Base-by-base conservation (phyloP, 305 asterid species). In the Plantago lanceolata region DNA sequence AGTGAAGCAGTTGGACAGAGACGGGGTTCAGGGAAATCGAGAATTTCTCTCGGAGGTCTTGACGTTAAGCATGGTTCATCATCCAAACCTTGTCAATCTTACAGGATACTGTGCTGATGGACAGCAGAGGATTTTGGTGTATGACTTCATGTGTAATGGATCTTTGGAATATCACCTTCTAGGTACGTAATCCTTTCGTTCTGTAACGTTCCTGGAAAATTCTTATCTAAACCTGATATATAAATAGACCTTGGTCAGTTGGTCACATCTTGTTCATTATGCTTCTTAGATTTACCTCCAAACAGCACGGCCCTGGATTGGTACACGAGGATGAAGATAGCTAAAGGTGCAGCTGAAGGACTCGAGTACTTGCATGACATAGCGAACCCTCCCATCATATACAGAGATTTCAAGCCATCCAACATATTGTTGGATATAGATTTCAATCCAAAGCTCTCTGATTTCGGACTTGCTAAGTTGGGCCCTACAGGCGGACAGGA, bases 41-140 rank as follows among this genome's bases (percentile, higher is more conserved):
- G 89, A 83, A 70, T 83, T 83, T 57, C 79, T 81, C 2, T 78
- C 84, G 21, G 89, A 80, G 71, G 84, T 83, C 29, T 51, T 83
- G 64, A 80, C 78, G 12, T 40, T 83, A 48, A 80, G 84, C 71
- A 79, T 76, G 44, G 76, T 76, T 64, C 69, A 66, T 65, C 85
- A 83, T 64, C 85, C 76, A 50, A 78, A 72, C 76, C 81, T 83
- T 1, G 84, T 83, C 56, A 80, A 72, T 72, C 74, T 83, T 37
- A 71, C 78, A 50, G 85, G 85, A 2, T 78, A 83, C 48, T 83
- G 89, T 64, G 84, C 81, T 19, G 84, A 83, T 68, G 89, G 89
- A n/a, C 74, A 70, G 48, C 89, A 80, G 52, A 76, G 89, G 50
- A 80, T 83, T 45, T 64, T 83, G 19, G 85, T 80, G 2, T 78